phyloP scores from a whole-genome alignment of 257 asterid genomes.

The Solanum medicagineum region DNA sequence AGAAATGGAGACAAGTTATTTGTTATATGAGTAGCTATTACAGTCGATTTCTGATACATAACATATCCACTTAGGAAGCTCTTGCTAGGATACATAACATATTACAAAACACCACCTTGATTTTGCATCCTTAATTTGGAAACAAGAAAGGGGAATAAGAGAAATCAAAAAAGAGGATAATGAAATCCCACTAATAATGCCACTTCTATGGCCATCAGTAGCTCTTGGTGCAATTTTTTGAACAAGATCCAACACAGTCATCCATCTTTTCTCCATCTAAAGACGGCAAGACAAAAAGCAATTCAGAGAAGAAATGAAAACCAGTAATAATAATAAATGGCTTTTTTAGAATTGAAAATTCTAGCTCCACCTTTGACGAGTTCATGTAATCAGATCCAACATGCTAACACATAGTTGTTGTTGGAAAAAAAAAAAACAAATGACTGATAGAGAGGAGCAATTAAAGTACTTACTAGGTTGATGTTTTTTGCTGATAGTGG shows the following conservation, averaged over 20 bases:
- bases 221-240: slow-evolving; percentile 51
- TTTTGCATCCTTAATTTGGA: not conserved
- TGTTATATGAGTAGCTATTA: not conserved
- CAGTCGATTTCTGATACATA: not conserved
- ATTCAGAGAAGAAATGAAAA: not conserved
- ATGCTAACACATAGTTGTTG: not conserved
- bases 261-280: slow-evolving; percentile 72
- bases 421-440: not conserved
- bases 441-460: not conserved
- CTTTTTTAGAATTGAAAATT: not conserved
- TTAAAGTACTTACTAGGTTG: slow-evolving; percentile 42
- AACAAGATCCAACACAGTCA: slow-evolving; percentile 81
- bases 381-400: not conserved
- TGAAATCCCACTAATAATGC: not conserved
- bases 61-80: not conserved
- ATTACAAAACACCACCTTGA: not conserved
- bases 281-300: not conserved
- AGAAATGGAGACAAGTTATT: not conserved
- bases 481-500: slow-evolving; percentile 42
- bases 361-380: not conserved
- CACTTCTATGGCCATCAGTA: slow-evolving; percentile 18
- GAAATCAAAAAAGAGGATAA: not conserved
- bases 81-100: not conserved
- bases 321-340: not conserved
- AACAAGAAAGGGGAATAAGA: not conserved